These are phyloP conservation scores for Entamoeba dispar DNA, from an alignment of 208 protist genomes.

Conservation along the genomic window DNA sequence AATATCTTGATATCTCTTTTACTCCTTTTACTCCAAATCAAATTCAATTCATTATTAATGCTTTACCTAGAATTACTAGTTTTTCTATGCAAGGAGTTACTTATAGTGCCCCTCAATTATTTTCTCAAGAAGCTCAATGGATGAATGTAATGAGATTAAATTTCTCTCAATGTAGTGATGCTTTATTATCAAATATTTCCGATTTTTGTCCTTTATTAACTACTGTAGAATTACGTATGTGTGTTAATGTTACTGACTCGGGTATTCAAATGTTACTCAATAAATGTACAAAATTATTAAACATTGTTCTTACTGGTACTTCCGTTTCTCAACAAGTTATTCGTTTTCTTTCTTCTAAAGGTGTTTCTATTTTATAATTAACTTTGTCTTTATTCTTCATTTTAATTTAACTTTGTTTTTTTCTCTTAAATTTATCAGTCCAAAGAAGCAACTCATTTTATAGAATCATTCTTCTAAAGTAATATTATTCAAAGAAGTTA, in stretches of 20 bases:
- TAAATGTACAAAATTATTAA: background rate
- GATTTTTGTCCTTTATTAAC: background rate
- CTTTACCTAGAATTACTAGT: background rate
- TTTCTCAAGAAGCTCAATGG: background rate
- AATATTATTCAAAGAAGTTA: no score
- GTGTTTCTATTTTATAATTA: background rate
- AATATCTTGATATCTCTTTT: background rate
- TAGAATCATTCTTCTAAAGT: no score
- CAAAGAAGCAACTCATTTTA: no score
- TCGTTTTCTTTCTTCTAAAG: background rate
- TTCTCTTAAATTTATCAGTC: no score
- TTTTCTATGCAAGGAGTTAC: background rate
- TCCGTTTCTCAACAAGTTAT: background rate
- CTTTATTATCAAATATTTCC: background rate
- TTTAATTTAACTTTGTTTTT: no score
- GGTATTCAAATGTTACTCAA: background rate
- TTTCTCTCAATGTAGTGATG: background rate
- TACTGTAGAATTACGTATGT: background rate
- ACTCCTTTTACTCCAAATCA: background rate
- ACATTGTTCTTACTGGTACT: background rate
- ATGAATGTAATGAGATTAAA: background rate
- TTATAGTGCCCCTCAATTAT: background rate
- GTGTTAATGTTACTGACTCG: background rate
- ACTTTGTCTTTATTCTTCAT: no score
- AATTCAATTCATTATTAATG: background rate